Evolutionary conservation across 2,329 filamentous ascomycete species (phyloP), one percentile per base, ranked within the genome.

Genomic region (Aureobasidium lini): DNA sequence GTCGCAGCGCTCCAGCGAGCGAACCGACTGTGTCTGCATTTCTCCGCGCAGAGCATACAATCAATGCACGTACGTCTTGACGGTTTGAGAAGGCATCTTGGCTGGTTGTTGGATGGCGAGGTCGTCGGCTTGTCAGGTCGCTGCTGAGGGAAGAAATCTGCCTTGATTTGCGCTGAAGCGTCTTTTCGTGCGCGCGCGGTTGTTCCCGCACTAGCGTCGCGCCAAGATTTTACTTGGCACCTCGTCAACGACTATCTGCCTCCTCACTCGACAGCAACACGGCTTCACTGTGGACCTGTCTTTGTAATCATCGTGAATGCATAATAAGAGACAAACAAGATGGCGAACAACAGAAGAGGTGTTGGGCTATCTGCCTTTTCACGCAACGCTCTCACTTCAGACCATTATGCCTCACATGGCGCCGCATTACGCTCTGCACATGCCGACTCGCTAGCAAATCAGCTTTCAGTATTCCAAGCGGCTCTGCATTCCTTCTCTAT

Each of bases 381-480:
- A 73, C 88, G 91, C 65, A 88, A 86, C 63, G 88, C 86, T 58
- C 84, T 96, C 64, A 89, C 91, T 9, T 89, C 87, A 31, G 89
- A 92, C 57, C 92, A 94, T 68, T 97, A 93, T 77, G 91, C 92
- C 61, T 87, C 85, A 29, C 93, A 96, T 79, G 94, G 94, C 70
- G 89, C 86, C 63, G 86, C 83, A 53, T 85, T 99, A n/a, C 90
- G 92, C 64, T 88, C 83, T 60, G 85, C 85, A 66, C 93, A 97
- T 75, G 85, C 90, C 49, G 84, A 86, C 65, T 93, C 92, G 16
- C 85, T 99, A 66, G 87, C 90, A 68, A 95, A 91, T 39, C 94
- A 99, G 72, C 87, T 99, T 63, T 87, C 91, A 65, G 92, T 97
- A 69, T 99, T 99, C 81, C 91, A 95, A 70, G 94, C 90, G 16